Percentiles rank a stretch among this genome's conserved stretches.
Conservation (phyloP, 176 grass and related monocot genomes). For the Triticum timopheevii region DNA sequence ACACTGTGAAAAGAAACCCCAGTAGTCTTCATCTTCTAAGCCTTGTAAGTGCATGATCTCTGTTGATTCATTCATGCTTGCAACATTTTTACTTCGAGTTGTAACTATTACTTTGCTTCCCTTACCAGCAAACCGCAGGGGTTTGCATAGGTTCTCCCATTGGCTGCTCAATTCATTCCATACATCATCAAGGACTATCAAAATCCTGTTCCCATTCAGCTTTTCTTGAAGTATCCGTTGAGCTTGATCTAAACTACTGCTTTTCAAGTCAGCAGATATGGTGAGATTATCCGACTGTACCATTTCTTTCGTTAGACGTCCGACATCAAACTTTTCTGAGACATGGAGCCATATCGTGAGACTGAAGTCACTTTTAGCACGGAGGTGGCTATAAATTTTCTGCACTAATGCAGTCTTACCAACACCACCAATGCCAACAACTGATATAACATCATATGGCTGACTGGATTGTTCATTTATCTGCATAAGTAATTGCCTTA, state of each 20-base stretch:
- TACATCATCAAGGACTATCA: slow-evolving; percentile 51
- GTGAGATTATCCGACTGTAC: background rate
- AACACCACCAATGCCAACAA: no score
- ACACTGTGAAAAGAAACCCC: slow-evolving; percentile 5
- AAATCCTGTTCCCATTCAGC: slow-evolving; percentile 16
- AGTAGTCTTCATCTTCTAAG: slow-evolving; percentile 32
- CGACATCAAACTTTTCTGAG: no score
- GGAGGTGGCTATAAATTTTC: no score
- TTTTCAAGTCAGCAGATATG: slow-evolving; percentile 6
- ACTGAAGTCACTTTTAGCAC: no score
- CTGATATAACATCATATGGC: no score
- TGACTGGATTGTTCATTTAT: no score
- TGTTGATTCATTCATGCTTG: slow-evolving; percentile 32
- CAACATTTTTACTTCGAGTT: slow-evolving; percentile 34
- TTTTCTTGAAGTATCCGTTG: slow-evolving; percentile 11
- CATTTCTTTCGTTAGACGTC: no score
- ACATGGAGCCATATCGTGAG: no score
- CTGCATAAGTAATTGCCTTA: no score
- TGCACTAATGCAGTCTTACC: no score
- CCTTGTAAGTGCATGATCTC: slow-evolving; percentile 31
- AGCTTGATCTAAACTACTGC: slow-evolving; percentile 24
- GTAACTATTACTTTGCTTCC: slow-evolving; percentile 43
- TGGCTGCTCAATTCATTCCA: slow-evolving; percentile 45
- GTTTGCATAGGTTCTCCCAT: slow-evolving; percentile 26
- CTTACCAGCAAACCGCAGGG: slow-evolving; percentile 23